Evolutionary conservation across 371 early-diverging fungal genomes (phyloP), one percentile per base, ranked within the genome.

Genomic region (Actinomortierella wolfii): DNA sequence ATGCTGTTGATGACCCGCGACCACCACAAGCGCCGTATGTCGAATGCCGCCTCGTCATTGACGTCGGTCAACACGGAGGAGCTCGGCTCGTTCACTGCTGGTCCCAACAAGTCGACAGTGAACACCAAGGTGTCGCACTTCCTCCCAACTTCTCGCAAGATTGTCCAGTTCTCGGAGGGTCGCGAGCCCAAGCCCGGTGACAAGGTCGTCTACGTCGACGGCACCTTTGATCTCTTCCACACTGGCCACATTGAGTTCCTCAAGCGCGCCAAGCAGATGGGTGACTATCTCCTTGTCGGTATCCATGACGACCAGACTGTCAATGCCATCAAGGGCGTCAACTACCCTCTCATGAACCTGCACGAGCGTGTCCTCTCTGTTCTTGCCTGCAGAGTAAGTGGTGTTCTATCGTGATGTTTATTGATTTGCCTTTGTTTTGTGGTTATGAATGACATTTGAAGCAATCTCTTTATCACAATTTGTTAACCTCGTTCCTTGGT

Each of bases 201-300:
- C 59, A 81, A 81, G 56, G 83, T 96, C 4, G 92, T 97, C 26
- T 98, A 97, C 78, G 94, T 97, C 15, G 97, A 96, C 68, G 99
- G 99, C 17, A 91, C 93, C 14, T 98, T 95, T 80, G 99, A 98
- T 73, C 76, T 98, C 61, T 98, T 97, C 86, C 99, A 97, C 79
- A 84, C 90, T 5, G 66, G 99, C 28, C 98, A 99, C 77, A 91
- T 94, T 70, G 92, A 93, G 78, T 94, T 96, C 74, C 81, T 99
- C 69, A 89, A 89, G 68, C 86, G 91, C 61, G 96, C 95, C 39
- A 92, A 88, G 63, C 88, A 84, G 61, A 76, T 88, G 48, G 96
- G 96, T 47, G 91, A 94, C 77, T 96, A 90, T 61, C 77, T 99
- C 55, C 80, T 99, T 20, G 97, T 96, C 13, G 99, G 99, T 40